Base-by-base conservation (phyloP, 768 basidiomycete genomes). In the Amanita thiersii region DNA sequence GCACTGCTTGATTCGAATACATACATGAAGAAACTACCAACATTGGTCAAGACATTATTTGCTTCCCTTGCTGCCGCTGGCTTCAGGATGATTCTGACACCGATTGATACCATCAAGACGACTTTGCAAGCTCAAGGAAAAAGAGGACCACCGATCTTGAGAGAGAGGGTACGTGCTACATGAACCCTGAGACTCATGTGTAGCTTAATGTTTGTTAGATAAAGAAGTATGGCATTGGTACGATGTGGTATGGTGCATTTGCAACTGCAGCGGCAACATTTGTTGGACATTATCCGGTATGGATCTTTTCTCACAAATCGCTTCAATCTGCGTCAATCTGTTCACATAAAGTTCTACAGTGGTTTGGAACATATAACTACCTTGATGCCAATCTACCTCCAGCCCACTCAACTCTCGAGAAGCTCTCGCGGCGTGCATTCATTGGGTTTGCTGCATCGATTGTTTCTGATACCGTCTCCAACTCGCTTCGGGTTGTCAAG, bases 221-320 rank as follows among this genome's bases (percentile, higher is more conserved):
- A 50, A 79, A 73, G 54, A 72, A 59, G 47, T 82, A 89, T 50
- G 92, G 92, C 8, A 58, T 94, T 12, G 72, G 73, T 21, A 74
- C 81, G 11, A 56, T 96, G 17, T 96, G 88, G 87, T 93, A 87
- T 49, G 92, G 92, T 10, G 91, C 92, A 0, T 45, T 91, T 19
- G 94, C 92, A 0, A 96, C 91, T 2, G 90, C 89, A 1, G 90
- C 81, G 3, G 93, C 92, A 2, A 94, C 91, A 0, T 92, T 96
- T 49, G 91, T 91, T 8, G 93, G 93, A 0, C 76, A 91, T 60
- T 96, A 87, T 50, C 89, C 89, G 1, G 84, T 84, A n/a, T n/a
- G 52, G n/a, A n/a, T 9, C 72, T 62, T 29, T 4, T 39, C 5
- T 25, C 47, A 6, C 3, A n/a, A n/a, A 3, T 26, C 34, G 10